Percentiles rank a stretch among this genome's conserved stretches.
Conservation (phyloP, 2,329 filamentous ascomycete genomes). For the Verticillium isaacii region DNA sequence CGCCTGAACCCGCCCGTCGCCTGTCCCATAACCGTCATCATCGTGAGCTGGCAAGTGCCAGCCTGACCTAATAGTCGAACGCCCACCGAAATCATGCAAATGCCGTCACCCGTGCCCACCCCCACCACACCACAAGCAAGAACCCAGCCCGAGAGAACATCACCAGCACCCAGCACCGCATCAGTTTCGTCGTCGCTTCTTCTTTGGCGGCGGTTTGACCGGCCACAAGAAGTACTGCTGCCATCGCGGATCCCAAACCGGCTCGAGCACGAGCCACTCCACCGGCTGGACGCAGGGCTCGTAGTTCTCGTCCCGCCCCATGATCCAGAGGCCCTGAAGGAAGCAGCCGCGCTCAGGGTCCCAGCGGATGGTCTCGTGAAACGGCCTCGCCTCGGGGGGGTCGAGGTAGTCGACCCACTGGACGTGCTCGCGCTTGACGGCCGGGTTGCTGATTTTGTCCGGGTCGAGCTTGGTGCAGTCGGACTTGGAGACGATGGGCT, state of each 20-base stretch:
- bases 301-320: not conserved
- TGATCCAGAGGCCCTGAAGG: not conserved
- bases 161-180: too few relatives aligned
- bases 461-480: constrained; percentile 7
- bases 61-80: not conserved
- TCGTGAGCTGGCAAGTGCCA: not conserved
- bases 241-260: not conserved
- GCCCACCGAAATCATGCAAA: not conserved
- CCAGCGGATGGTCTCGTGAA: not conserved
- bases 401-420: constrained; percentile 11
- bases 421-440: constrained; percentile 8
- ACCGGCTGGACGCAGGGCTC: not conserved
- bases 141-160: not conserved
- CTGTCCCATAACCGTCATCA: not conserved
- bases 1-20: not conserved
- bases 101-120: not conserved
- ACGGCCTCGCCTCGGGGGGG: constrained; percentile 3
- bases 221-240: not conserved
- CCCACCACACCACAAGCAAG: not conserved
- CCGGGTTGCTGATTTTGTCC: constrained; percentile 8
- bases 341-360: not conserved
- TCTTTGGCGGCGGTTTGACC: not conserved
- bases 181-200: not conserved
- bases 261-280: not conserved
- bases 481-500: constrained; percentile 9